Evolutionary conservation across 2,329 filamentous ascomycete genomes (phyloP).

Genomic region (Curvularia eragrostidis): DNA sequence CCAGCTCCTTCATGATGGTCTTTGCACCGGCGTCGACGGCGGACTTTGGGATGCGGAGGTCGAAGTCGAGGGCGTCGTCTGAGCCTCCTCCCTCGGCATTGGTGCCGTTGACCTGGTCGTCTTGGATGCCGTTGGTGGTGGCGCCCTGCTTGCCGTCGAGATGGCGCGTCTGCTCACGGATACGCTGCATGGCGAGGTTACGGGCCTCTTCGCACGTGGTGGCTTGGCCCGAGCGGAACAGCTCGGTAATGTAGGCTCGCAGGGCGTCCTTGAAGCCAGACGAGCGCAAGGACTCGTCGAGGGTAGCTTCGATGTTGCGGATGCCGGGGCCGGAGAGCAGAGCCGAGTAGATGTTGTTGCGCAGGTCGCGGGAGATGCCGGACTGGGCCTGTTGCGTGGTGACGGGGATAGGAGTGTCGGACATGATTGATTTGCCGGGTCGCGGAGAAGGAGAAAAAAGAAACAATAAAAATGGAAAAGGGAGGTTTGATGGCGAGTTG

Average conservation of each 20-base stretch:
- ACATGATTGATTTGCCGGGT: conserved; percentile 1
- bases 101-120: not conserved
- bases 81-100: conserved; percentile 14
- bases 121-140: conserved; percentile 31
- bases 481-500: not conserved
- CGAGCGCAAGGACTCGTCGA: conserved; percentile 63
- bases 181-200: conserved; percentile 57
- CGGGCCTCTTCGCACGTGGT: conserved; percentile 64
- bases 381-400: conserved; percentile 50
- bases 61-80: conserved; percentile 48
- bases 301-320: conserved; percentile 61
- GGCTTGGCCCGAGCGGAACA: conserved; percentile 65
- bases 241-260: conserved; percentile 60
- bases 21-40: conserved; percentile 60
- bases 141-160: conserved; percentile 34
- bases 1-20: conserved; percentile 60
- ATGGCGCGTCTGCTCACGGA: conserved; percentile 34
- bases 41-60: conserved; percentile 56
- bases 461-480: not conserved
- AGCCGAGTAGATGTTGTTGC: conserved; percentile 53
- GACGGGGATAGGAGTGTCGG: conserved; percentile 32
- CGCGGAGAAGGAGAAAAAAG: not conserved
- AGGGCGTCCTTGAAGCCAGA: conserved; percentile 66
- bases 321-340: conserved; percentile 59
- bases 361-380: conserved; percentile 49